Evolutionary conservation across 1,139 yeast species (phyloP).

Genomic region (Kodamaea arcana): DNA sequence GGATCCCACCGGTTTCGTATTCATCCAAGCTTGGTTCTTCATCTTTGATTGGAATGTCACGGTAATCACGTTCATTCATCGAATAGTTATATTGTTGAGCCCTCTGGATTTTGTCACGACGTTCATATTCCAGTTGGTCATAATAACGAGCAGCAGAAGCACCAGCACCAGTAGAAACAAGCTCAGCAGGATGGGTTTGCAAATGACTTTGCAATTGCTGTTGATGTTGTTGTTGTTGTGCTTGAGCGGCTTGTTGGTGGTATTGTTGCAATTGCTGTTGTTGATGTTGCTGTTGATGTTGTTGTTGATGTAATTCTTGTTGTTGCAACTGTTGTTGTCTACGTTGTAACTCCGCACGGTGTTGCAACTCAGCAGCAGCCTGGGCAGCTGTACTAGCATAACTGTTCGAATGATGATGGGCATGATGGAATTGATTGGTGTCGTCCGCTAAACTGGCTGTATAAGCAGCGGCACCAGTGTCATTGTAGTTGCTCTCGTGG

Average conservation of each 20-base stretch:
- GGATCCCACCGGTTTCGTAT: conserved; percentile 13
- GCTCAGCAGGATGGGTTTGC: conserved; percentile 4
- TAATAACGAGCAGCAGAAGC: conserved; percentile 3
- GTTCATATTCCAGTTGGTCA: conserved; percentile 8
- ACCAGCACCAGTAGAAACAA: conserved; percentile 5
- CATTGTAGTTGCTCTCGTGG: conserved; percentile 15
- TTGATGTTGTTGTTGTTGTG: conserved; percentile 11
- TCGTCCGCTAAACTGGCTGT: conserved; percentile 23
- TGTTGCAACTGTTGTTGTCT: conserved; percentile 22
- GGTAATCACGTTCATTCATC: conserved; percentile 5
- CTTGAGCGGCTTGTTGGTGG: conserved; percentile 10
- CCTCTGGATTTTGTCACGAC: conserved; percentile 1
- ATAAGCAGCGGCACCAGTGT: conserved; percentile 14
- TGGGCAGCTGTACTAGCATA: conserved; percentile 21
- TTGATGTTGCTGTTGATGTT: conserved; percentile 10
- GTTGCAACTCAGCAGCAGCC: conserved; percentile 25
- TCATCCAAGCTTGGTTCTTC: conserved; percentile 11
- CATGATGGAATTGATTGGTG: conserved; percentile 21
- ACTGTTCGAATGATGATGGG: conserved; percentile 22
- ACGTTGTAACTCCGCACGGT: conserved; percentile 22
- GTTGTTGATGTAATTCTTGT: conserved; percentile 24
- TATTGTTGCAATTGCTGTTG: conserved; percentile 21
- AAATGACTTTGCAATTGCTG: conserved; percentile 17
- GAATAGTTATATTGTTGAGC: conserved; percentile 4
- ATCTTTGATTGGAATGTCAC: conserved; percentile 3